Conservation (phyloP, 2,329 filamentous ascomycete genomes). For the Diplodia intermedia region DNA sequence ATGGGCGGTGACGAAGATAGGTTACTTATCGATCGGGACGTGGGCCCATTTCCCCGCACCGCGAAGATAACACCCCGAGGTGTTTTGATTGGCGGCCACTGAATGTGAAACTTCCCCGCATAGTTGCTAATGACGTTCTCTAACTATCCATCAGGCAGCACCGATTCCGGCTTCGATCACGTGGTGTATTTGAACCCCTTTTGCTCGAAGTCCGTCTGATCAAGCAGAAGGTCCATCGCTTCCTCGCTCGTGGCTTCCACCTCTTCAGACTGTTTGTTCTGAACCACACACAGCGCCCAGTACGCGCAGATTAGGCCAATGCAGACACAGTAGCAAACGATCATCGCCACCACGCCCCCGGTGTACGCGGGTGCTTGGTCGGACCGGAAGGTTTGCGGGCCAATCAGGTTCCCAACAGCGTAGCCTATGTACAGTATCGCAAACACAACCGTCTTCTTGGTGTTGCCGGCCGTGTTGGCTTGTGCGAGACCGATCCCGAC, state of each 20-base stretch:
- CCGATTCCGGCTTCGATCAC: background rate
- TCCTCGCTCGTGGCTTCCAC: background rate
- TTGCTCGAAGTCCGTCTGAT: constrained; percentile 35
- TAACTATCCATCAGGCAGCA: too few species aligned
- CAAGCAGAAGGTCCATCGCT: constrained; percentile 26
- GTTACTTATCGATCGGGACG: background rate
- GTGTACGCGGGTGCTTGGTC: constrained; percentile 51
- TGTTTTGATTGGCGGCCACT: background rate
- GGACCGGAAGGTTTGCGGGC: constrained; percentile 51
- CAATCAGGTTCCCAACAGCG: constrained; percentile 52
- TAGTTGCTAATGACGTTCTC: too few species aligned
- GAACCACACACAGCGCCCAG: constrained; percentile 13
- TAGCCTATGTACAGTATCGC: constrained; percentile 52
- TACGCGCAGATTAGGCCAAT: constrained; percentile 29
- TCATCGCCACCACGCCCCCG: constrained; percentile 36
- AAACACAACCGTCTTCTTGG: constrained; percentile 52
- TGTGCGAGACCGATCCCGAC: constrained; percentile 41
- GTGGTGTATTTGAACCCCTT: constrained; percentile 35
- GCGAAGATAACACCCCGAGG: background rate
- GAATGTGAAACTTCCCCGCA: background rate
- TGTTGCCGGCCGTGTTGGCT: constrained; percentile 48
- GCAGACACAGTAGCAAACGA: constrained; percentile 27
- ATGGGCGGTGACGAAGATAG: background rate
- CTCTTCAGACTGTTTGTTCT: constrained; percentile 5
- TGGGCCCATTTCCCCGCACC: constrained; percentile 20